Conservation (phyloP, 805 yeast genomes). For the Candida pseudofarinosa region DNA sequence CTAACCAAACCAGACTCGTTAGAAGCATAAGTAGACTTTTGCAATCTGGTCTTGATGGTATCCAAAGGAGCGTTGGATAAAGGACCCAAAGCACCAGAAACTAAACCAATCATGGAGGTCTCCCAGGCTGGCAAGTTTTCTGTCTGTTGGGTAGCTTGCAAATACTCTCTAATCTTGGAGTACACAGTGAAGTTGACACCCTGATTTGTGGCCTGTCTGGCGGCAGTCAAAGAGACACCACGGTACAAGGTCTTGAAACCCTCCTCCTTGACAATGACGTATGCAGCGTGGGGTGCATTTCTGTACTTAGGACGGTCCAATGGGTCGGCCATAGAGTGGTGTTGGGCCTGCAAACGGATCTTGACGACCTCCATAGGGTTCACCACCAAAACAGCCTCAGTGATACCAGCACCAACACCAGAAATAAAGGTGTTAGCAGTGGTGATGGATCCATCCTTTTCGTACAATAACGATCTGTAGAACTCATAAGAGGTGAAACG, state of each 20-base stretch:
- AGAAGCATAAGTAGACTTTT: conserved; percentile 73
- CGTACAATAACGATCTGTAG: conserved; percentile 66
- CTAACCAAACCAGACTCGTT: conserved; percentile 69
- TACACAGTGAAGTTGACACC: conserved; percentile 97
- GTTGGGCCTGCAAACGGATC: conserved; percentile 94
- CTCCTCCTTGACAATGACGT: conserved; percentile 82
- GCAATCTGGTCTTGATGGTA: conserved; percentile 95
- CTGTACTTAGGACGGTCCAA: conserved; percentile 77
- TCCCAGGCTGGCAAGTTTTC: conserved; percentile 84
- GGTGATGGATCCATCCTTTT: conserved; percentile 60
- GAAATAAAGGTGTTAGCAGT: conserved; percentile 79
- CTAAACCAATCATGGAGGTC: conserved; percentile 84
- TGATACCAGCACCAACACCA: conserved; percentile 96
- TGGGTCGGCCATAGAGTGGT: conserved; percentile 84
- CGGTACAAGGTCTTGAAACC: conserved; percentile 86
- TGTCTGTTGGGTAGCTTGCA: conserved; percentile 57
- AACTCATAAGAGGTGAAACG: conserved; percentile 92
- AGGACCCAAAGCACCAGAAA: conserved; percentile 97
- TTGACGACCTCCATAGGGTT: conserved; percentile 98
- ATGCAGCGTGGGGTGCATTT: conserved; percentile 88
- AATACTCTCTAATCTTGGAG: conserved; percentile 70
- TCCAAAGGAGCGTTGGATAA: conserved; percentile 96
- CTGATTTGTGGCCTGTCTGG: conserved; percentile 97
- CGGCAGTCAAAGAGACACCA: conserved; percentile 94
- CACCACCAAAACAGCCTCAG: conserved; percentile 92